Percentiles rank a stretch among this genome's conserved stretches.
phyloP scores from a whole-genome alignment of 768 basidiomycete species.

The Polyporus arcularius region DNA sequence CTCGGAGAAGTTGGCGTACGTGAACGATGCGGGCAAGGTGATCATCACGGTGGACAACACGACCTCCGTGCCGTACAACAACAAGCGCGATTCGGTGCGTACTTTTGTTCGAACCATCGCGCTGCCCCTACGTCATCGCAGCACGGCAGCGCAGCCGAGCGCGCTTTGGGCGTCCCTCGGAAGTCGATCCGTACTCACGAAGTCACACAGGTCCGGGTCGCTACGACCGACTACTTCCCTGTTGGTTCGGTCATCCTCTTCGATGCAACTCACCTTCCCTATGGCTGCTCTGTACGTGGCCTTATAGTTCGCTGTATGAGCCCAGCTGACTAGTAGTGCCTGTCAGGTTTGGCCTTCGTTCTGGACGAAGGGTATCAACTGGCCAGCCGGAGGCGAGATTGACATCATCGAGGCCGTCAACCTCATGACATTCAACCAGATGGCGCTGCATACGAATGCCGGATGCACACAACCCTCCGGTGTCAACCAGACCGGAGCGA shows the following conservation, averaged over 20 bases:
- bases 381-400: slow-evolving; percentile 39
- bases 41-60: slow-evolving; percentile 77
- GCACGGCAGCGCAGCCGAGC: neutral
- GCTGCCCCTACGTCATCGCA: neutral
- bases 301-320: no score
- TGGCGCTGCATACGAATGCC: slow-evolving; percentile 51
- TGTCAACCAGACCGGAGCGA: slow-evolving; percentile 34
- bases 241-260: slow-evolving; percentile 47
- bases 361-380: slow-evolving; percentile 40
- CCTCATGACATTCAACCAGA: slow-evolving; percentile 50
- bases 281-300: slow-evolving; percentile 51
- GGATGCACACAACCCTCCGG: slow-evolving; percentile 37
- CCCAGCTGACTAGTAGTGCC: neutral
- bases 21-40: slow-evolving; percentile 60
- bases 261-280: slow-evolving; percentile 51
- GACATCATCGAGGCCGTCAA: slow-evolving; percentile 57
- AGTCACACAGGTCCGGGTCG: slow-evolving; percentile 42
- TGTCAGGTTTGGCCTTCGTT: slow-evolving; percentile 31
- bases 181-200: neutral
- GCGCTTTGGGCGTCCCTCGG: neutral
- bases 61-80: slow-evolving; percentile 51
- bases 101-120: no score
- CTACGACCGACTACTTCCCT: slow-evolving; percentile 41
- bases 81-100: slow-evolving; percentile 63
- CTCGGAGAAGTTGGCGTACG: slow-evolving; percentile 53